These are phyloP conservation scores for Pythium volutum DNA, from an alignment of 352 stramenopile species.

Conservation along the genomic window DNA sequence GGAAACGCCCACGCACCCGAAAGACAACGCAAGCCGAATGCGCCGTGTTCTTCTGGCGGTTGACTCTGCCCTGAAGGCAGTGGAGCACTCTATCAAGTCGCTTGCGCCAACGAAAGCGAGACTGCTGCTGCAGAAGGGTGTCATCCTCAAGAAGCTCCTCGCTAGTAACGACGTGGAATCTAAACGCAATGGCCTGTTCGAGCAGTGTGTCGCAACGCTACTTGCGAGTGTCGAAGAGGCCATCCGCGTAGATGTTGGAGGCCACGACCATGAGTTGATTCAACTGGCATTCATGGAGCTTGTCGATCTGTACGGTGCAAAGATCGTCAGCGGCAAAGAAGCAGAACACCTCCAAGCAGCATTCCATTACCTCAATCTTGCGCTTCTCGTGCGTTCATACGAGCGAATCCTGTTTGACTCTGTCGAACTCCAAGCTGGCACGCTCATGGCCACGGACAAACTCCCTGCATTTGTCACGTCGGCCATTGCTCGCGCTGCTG, in stretches of 20 bases:
- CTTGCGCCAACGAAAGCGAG: slow-evolving; percentile 40
- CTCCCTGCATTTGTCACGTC: slow-evolving; percentile 40
- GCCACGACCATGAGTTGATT: slow-evolving; percentile 57
- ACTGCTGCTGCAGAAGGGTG: slow-evolving; percentile 54
- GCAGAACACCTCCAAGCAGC: slow-evolving; percentile 61
- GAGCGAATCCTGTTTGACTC: slow-evolving; percentile 54
- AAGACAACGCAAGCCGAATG: not conserved
- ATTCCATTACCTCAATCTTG: slow-evolving; percentile 68
- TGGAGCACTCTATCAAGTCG: slow-evolving; percentile 39
- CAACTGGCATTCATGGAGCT: slow-evolving; percentile 53
- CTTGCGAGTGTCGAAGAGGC: slow-evolving; percentile 22
- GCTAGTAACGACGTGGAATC: not conserved
- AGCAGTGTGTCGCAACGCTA: slow-evolving; percentile 17
- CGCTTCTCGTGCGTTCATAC: slow-evolving; percentile 38
- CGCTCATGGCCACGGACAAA: slow-evolving; percentile 39
- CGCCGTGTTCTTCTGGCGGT: slow-evolving; percentile 30
- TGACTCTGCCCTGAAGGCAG: slow-evolving; percentile 34
- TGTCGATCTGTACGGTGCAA: slow-evolving; percentile 54
- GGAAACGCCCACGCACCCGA: slow-evolving; percentile 25
- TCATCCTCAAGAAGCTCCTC: slow-evolving; percentile 47
- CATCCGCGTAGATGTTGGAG: slow-evolving; percentile 36
- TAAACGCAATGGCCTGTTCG: not conserved
- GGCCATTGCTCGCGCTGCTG: slow-evolving; percentile 13
- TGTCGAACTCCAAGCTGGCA: slow-evolving; percentile 52
- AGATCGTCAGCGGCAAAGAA: slow-evolving; percentile 39